Evolutionary conservation across 116 monocot genomes (phyloP), one percentile per base, ranked within the genome.

Genomic region (Thalassia testudinum): DNA sequence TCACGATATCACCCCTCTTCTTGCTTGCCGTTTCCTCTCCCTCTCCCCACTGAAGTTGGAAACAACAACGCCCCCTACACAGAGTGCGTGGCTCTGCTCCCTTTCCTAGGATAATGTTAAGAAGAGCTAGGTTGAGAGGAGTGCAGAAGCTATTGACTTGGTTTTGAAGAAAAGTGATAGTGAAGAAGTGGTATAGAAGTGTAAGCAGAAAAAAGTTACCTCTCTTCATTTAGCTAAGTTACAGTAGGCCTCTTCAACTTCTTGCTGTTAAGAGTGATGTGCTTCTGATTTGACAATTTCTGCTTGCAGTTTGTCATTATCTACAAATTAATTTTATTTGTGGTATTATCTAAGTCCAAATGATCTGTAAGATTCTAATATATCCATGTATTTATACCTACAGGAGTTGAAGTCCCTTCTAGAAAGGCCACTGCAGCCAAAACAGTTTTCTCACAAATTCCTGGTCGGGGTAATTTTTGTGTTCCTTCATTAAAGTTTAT

Each of bases 71-170:
- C n/a, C n/a, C n/a, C n/a, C n/a, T n/a, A n/a, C n/a, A n/a, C n/a
- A n/a, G n/a, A n/a, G n/a, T n/a, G n/a, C n/a, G n/a, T n/a, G n/a
- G n/a, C n/a, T n/a, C n/a, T n/a, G n/a, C n/a, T n/a, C n/a, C n/a
- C n/a, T n/a, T n/a, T n/a, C n/a, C n/a, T n/a, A 99, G 99, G 90
- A 86, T 57, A 85, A 66, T 66, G 77, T 59, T 17, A 80, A 79
- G 50, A 90, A 86, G 56, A 85, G 44, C 52, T 88, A 90, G 99
- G 34, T 90, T 64, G 57, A 73, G 26, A 69, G 83, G 40, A 79
- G 73, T 78, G 90, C 99, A 58, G 77, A 79, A 60, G 67, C 80
- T 66, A 53, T 86, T 43, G 99, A 72, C 40, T 43, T 99, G 53
- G 34, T 64, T 16, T 18, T 77, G 26, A 82, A 99, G 27, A 66